These are phyloP conservation scores for Knufia fluminis DNA, from an alignment of 2,329 filamentous ascomycete species.

Conservation along the genomic window DNA sequence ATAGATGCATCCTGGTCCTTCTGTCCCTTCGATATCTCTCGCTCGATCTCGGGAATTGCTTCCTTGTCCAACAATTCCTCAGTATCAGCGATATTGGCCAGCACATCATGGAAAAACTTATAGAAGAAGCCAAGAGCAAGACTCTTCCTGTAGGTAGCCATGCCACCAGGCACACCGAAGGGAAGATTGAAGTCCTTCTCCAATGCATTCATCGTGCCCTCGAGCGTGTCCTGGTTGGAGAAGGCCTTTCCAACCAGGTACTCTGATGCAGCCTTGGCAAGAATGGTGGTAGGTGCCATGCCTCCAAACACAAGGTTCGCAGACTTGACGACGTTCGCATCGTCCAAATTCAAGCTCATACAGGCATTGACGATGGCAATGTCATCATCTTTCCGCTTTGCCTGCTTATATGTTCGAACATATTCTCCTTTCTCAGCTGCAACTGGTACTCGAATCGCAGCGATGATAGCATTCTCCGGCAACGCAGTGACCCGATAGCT, in stretches of 20 bases:
- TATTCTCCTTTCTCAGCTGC: conserved; percentile 68
- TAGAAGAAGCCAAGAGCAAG: conserved; percentile 93
- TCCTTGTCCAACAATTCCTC: conserved; percentile 56
- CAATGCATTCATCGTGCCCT: conserved; percentile 83
- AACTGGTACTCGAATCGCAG: conserved; percentile 74
- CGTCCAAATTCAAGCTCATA: conserved; percentile 62
- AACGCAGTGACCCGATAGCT: conserved; percentile 82
- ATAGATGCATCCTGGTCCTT: conserved; percentile 67
- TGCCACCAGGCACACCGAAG: conserved; percentile 89
- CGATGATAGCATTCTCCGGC: conserved; percentile 70
- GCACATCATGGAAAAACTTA: conserved; percentile 85
- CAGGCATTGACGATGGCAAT: conserved; percentile 95
- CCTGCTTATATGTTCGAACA: conserved; percentile 86
- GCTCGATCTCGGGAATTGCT: conserved; percentile 73
- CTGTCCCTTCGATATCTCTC: conserved; percentile 68
- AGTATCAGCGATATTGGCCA: conserved; percentile 43
- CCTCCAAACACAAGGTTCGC: conserved; percentile 84
- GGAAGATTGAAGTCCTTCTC: conserved; percentile 79
- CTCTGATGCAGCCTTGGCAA: conserved; percentile 66
- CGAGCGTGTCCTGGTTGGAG: conserved; percentile 70
- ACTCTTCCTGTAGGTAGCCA: conserved; percentile 92
- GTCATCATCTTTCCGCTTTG: conserved; percentile 95
- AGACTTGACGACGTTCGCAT: conserved; percentile 60
- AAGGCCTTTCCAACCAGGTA: conserved; percentile 71
- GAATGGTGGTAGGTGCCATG: conserved; percentile 87